phyloP scores from a whole-genome alignment of 768 basidiomycete species.

The Ramaria sp. region DNA sequence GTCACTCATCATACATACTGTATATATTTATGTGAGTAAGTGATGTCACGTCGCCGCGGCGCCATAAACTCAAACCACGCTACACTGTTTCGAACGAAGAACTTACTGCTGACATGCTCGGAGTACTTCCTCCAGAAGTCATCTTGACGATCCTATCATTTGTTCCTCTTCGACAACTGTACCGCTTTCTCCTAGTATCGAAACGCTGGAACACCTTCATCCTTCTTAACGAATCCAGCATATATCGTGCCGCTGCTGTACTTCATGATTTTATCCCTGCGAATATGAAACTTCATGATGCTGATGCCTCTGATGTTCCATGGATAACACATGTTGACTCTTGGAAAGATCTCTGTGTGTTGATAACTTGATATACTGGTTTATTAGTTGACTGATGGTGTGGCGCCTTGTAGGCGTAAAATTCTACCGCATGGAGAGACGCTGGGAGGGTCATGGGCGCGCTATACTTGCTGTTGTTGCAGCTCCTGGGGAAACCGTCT shows the following conservation, averaged over 20 bases:
- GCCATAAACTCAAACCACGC: no score
- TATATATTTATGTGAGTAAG: no score
- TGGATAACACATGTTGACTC: conserved; percentile 26
- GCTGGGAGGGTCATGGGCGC: conserved; percentile 5
- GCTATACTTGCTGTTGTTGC: conserved; percentile 12
- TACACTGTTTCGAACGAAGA: no score
- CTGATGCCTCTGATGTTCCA: conserved; percentile 23
- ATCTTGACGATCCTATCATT: conserved; percentile 37
- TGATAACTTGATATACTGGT: not conserved
- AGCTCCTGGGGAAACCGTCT: conserved; percentile 32
- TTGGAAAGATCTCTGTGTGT: conserved; percentile 56
- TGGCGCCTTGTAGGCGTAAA: not conserved
- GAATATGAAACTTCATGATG: conserved; percentile 20
- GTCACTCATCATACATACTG: no score
- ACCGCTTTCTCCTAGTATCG: conserved; percentile 27
- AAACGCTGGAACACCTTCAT: conserved; percentile 39
- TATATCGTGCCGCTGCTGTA: conserved; percentile 51
- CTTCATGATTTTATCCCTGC: conserved; percentile 34
- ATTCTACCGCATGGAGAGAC: not conserved
- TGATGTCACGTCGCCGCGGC: no score
- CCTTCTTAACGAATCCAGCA: conserved; percentile 30
- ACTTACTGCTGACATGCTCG: conserved; percentile 24
- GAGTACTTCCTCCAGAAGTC: conserved; percentile 47
- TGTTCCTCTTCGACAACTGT: conserved; percentile 37
- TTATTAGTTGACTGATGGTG: not conserved